Evolutionary conservation across 257 asterid species (phyloP).

Genomic region (Plectranthus barbatus): DNA sequence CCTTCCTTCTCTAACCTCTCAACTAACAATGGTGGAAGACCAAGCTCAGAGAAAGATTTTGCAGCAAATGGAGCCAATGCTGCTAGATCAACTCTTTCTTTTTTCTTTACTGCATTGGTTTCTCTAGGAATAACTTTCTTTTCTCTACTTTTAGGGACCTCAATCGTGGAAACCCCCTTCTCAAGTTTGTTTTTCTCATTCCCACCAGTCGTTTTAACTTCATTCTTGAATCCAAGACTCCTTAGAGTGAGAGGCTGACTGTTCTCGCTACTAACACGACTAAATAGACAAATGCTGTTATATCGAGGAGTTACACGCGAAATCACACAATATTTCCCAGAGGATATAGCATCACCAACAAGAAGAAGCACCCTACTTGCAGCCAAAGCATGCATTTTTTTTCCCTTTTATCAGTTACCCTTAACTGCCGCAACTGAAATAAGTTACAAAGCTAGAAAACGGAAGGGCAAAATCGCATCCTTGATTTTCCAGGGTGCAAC

Average conservation of each 20-base stretch:
- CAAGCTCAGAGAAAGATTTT: conserved; percentile 74
- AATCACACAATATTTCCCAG: conserved; percentile 26
- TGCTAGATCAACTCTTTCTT: conserved; percentile 33
- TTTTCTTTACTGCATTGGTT: conserved; percentile 20
- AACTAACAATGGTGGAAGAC: conserved; percentile 61
- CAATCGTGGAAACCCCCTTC: conserved; percentile 48
- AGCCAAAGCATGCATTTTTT: conserved; percentile 39
- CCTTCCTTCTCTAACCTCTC: conserved; percentile 81
- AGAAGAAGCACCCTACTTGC: conserved; percentile 43
- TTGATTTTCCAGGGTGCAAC: neutral
- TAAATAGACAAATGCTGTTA: conserved; percentile 28
- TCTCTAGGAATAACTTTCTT: conserved; percentile 31
- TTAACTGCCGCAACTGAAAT: conserved; percentile 2
- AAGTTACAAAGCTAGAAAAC: neutral
- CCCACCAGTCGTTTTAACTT: conserved; percentile 19
- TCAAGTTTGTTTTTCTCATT: conserved; percentile 46
- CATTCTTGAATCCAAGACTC: conserved; percentile 55
- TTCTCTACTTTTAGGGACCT: conserved; percentile 46
- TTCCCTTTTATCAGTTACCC: neutral
- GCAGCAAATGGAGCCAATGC: conserved; percentile 73
- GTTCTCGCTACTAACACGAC: conserved; percentile 23
- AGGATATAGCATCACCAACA: conserved; percentile 38
- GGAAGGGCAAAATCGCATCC: neutral
- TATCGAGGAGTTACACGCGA: conserved; percentile 33
- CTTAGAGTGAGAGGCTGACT: conserved; percentile 56